These are phyloP conservation scores for Botrytis paeoniae DNA, from an alignment of 2,329 filamentous ascomycete species.

Conservation along the genomic window DNA sequence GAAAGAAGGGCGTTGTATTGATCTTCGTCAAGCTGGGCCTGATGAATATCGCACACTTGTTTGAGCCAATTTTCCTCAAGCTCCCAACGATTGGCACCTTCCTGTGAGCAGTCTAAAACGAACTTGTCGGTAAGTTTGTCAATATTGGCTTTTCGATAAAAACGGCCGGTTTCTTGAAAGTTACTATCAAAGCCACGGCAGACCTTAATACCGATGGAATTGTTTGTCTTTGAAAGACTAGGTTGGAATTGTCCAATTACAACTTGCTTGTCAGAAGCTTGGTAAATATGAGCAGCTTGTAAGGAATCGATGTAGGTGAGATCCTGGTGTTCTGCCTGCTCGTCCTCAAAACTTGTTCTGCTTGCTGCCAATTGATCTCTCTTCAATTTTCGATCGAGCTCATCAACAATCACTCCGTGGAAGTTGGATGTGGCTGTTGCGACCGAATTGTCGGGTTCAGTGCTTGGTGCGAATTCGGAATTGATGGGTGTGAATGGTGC, in stretches of 20 bases:
- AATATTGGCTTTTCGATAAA: neutral
- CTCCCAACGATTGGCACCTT: neutral
- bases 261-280: neutral
- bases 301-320: neutral
- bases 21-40: neutral
- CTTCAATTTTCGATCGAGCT: neutral
- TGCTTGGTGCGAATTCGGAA: neutral
- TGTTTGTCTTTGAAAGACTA: neutral
- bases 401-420: neutral
- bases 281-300: neutral
- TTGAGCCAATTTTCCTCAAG: neutral
- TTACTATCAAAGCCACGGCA: neutral
- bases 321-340: neutral
- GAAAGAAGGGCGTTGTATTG: neutral
- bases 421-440: neutral
- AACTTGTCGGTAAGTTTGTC: neutral
- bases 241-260: neutral
- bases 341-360: no score
- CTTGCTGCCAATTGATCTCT: neutral
- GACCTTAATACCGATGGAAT: neutral
- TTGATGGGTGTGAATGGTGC: neutral
- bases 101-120: neutral
- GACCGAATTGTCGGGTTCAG: neutral
- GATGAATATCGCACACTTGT: neutral
- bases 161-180: neutral